phyloP scores from a whole-genome alignment of 2,329 filamentous ascomycete species.

The Phialophora verrucosa region DNA sequence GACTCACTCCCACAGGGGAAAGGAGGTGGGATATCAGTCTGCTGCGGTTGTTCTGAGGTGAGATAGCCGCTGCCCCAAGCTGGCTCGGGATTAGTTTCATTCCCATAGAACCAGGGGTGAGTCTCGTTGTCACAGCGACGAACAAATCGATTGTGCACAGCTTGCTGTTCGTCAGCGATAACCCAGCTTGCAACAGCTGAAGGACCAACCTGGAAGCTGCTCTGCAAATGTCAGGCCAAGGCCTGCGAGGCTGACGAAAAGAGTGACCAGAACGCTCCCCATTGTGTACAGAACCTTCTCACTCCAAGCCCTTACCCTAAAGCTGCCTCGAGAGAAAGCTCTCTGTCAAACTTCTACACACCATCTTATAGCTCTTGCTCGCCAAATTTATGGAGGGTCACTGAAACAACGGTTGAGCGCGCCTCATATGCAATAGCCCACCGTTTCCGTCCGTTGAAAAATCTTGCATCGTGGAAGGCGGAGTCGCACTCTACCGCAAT shows the following conservation, averaged over 20 bases:
- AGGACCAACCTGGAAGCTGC: slow-evolving; percentile 24
- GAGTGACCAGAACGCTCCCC: slow-evolving; percentile 11
- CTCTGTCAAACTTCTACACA: neutral
- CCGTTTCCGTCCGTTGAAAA: neutral
- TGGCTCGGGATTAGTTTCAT: slow-evolving; percentile 14
- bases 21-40: neutral
- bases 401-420: slow-evolving; percentile 1
- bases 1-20: neutral
- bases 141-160: slow-evolving; percentile 21
- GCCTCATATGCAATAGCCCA: neutral
- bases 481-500: slow-evolving; percentile 15
- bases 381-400: neutral
- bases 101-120: slow-evolving; percentile 23
- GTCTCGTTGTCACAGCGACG: slow-evolving; percentile 33
- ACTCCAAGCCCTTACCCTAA: slow-evolving; percentile 3
- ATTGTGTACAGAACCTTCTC: slow-evolving; percentile 5
- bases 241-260: slow-evolving; percentile 25
- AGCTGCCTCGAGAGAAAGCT: slow-evolving; percentile 1
- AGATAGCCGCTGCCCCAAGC: neutral
- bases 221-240: slow-evolving; percentile 27
- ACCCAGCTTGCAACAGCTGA: neutral
- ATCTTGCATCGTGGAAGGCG: neutral
- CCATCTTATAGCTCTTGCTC: slow-evolving; percentile 10
- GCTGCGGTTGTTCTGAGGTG: neutral
- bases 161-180: slow-evolving; percentile 15